Conservation (phyloP, 495 filamentous ascomycete genomes). For the Glonium stellatum region DNA sequence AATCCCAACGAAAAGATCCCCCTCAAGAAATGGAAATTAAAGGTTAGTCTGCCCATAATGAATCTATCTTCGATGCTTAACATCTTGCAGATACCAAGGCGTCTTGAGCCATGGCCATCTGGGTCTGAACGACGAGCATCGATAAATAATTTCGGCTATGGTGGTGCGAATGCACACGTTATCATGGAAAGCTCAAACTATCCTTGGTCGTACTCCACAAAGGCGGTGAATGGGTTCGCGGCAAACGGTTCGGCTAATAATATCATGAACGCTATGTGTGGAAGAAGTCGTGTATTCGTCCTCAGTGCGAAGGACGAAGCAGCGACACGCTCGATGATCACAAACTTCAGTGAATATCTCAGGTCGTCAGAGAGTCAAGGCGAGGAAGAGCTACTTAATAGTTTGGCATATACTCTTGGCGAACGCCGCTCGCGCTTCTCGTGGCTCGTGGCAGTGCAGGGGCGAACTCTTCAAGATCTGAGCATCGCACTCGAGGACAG, state of each 20-base stretch:
- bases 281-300: too few species aligned
- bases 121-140: conserved; percentile 34
- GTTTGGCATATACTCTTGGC: conserved; percentile 37
- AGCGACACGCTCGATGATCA: background rate
- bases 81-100: too few species aligned
- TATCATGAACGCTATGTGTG: too few species aligned
- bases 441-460: conserved; percentile 8
- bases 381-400: conserved; percentile 6
- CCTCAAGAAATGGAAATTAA: conserved; percentile 13
- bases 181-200: conserved; percentile 35
- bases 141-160: conserved; percentile 39
- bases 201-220: too few species aligned
- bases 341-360: background rate
- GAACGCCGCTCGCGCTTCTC: conserved; percentile 28
- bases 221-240: too few species aligned
- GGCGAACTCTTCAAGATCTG: background rate
- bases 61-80: too few species aligned
- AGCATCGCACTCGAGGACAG: background rate
- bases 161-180: conserved; percentile 30
- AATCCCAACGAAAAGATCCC: conserved; percentile 36
- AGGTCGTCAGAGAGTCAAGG: background rate
- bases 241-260: too few species aligned
- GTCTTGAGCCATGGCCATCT: too few species aligned
- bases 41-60: conserved; percentile 17
- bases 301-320: too few species aligned